These are phyloP conservation scores for Cymbopogon flexuosus DNA, from an alignment of 202 grass and related monocot genomes.

Conservation along the genomic window DNA sequence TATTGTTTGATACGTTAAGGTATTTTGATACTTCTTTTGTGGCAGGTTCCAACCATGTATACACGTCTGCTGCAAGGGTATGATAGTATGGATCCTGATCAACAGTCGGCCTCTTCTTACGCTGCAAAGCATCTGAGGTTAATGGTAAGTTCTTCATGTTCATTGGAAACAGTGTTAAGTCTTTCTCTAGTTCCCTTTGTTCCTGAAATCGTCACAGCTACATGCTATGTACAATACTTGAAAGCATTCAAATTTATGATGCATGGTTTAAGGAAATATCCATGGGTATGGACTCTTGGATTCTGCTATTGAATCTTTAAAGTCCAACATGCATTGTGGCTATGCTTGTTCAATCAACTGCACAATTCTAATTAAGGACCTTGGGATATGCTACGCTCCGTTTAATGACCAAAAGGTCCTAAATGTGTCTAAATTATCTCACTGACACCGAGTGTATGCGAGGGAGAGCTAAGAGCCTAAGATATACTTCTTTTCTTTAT, in stretches of 20 bases:
- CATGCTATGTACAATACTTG: neutral
- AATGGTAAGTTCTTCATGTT: slow-evolving; percentile 56
- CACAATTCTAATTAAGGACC: neutral
- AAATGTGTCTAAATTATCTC: neutral
- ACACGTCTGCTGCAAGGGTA: slow-evolving; percentile 89
- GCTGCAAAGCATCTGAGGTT: slow-evolving; percentile 83
- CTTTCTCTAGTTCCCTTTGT: neutral
- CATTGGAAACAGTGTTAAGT: slow-evolving; percentile 2
- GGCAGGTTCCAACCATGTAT: slow-evolving; percentile 94
- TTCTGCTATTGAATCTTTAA: neutral
- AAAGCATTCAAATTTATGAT: neutral
- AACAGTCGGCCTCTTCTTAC: slow-evolving; percentile 53
- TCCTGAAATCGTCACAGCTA: neutral
- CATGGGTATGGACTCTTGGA: neutral
- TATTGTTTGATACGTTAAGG: slow-evolving; percentile 15
- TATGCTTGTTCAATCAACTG: slow-evolving; percentile 16
- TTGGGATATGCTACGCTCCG: neutral
- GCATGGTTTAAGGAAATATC: neutral
- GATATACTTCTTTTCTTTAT: neutral
- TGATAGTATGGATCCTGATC: slow-evolving; percentile 71
- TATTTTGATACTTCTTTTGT: slow-evolving; percentile 33
- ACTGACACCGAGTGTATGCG: neutral
- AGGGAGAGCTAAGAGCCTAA: neutral
- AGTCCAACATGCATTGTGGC: neutral
- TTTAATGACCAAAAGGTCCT: neutral